Evolutionary conservation across 805 yeast genomes (phyloP).

Genomic region (Suhomyces canberraensis): DNA sequence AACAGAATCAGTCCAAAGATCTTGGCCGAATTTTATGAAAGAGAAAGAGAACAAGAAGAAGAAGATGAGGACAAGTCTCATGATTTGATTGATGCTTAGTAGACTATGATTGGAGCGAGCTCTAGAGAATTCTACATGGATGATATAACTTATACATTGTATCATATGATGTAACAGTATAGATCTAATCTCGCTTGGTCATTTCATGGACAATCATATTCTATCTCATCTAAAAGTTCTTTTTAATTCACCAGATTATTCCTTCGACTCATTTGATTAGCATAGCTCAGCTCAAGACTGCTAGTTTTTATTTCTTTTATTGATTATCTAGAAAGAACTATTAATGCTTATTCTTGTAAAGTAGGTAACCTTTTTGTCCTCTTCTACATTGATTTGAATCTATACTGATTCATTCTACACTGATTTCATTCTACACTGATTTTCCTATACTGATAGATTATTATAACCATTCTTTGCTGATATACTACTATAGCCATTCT

Average conservation of each 20-base stretch:
- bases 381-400: too few species aligned
- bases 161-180: too few species aligned
- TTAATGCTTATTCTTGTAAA: slow-evolving; percentile 4
- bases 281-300: background rate
- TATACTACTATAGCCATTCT: too few species aligned
- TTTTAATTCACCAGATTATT: slow-evolving; percentile 6
- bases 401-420: too few species aligned
- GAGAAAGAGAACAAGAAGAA: slow-evolving; percentile 68
- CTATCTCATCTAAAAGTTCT: slow-evolving; percentile 4
- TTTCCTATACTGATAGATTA: too few species aligned
- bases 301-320: slow-evolving; percentile 7
- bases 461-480: too few species aligned
- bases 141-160: too few species aligned
- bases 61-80: slow-evolving; percentile 40
- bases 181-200: too few species aligned
- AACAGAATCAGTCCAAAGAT: slow-evolving; percentile 98
- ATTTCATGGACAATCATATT: too few species aligned
- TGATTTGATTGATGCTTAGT: slow-evolving; percentile 42
- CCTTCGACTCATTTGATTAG: background rate
- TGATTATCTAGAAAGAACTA: slow-evolving; percentile 6
- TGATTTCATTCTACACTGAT: too few species aligned
- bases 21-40: slow-evolving; percentile 90
- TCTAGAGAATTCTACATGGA: too few species aligned
- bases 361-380: too few species aligned
- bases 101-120: background rate